Evolutionary conservation across 257 asterid species (phyloP).

Genomic region (Petrea volubilis): DNA sequence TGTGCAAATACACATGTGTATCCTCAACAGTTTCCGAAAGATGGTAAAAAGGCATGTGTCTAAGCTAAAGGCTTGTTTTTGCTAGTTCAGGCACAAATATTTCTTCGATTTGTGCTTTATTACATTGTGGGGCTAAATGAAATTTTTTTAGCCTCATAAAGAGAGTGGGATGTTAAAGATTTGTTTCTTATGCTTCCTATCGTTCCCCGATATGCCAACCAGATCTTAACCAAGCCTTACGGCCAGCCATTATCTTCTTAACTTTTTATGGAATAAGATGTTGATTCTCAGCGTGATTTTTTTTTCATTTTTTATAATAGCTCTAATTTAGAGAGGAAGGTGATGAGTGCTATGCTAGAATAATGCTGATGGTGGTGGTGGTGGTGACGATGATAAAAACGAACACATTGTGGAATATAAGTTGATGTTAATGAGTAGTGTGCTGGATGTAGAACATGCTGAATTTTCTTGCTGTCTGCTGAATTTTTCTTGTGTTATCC

Average conservation of each 20-base stretch:
- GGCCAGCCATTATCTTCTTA: not conserved
- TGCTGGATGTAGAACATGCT: not conserved
- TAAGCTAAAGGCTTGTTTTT: not conserved
- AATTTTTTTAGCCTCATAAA: not conserved
- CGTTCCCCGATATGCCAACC: not conserved
- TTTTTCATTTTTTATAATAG: not conserved
- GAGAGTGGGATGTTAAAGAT: not conserved
- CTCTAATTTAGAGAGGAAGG: not conserved
- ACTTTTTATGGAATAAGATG: not conserved
- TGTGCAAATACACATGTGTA: not conserved
- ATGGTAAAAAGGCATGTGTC: not conserved
- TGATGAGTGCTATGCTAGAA: not conserved
- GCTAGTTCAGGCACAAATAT: not conserved
- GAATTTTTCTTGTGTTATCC: not conserved
- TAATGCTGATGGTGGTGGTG: constrained; percentile 1
- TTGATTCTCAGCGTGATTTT: not conserved
- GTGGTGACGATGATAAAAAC: constrained; percentile 4
- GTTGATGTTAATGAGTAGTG: not conserved
- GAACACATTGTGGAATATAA: not conserved
- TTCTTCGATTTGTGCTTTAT: not conserved
- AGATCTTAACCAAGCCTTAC: not conserved
- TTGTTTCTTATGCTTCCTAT: not conserved
- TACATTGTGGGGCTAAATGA: not conserved
- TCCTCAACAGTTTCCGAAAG: not conserved
- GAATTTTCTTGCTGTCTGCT: not conserved